Evolutionary conservation across 768 basidiomycete genomes (phyloP), one percentile per base, ranked within the genome.

Genomic region (Lentinula lateritia): DNA sequence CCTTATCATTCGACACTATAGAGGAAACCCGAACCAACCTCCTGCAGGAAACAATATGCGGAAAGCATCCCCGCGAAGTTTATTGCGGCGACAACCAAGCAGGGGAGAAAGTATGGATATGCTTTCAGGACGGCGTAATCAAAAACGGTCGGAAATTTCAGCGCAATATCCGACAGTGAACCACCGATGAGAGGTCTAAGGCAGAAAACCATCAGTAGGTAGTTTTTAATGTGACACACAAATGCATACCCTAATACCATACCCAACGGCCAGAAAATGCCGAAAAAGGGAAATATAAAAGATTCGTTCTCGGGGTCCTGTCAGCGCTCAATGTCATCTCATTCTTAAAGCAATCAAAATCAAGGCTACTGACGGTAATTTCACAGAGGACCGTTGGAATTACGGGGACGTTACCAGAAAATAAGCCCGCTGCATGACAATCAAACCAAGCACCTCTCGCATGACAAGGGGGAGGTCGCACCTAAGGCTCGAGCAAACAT

Each of bases 51-150:
- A 50, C 75, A 67, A 64, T 73, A 82, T 0, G 81, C 80, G 13
- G 81, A 69, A 7, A 71, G 16, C 12, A 79, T 69, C 0, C 80
- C 81, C 6, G 71, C 28, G 9, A 82, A 48, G 16, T 82, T 77
- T 16, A 83, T 66, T 3, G 70, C 52, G 13, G 76, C 76, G 34
- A 83, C 72, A 20, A 82, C 70, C 42, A 84, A 71, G 61, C 85
- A 86, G 1, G 88, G 87, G 6, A 88, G 74, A 58, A 88, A 79
- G 66, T 88, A 89, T 6, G 86, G 87, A 67, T 80, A 80, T 28
- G 68, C 63, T 52, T 70, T 72, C 62, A 84, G 78, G 61, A 87
- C 75, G 32, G 72, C 61, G 36, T 65, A 68, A 58, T 75, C 72
- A 60, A 86, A 83, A 6, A 78, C 62, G 2, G 62, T 55, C 1